Conservation (phyloP, 768 basidiomycete genomes). For the Suillus discolor region DNA sequence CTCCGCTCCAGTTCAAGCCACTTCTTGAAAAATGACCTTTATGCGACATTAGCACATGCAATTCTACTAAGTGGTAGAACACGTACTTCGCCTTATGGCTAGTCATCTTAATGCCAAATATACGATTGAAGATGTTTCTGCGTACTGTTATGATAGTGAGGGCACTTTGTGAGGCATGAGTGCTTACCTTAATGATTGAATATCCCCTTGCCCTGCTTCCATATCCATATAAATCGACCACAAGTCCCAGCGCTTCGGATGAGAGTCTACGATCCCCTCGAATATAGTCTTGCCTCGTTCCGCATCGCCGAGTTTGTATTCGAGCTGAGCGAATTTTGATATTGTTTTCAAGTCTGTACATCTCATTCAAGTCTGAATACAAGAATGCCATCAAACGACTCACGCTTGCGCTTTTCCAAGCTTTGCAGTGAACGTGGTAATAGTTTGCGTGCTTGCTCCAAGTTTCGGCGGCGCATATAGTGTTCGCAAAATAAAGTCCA, state of each 20-base stretch:
- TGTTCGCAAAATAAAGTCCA: constrained; percentile 91
- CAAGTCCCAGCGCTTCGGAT: constrained; percentile 92
- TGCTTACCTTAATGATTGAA: constrained; percentile 73
- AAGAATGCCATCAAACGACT: constrained; percentile 32
- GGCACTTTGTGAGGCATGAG: not conserved
- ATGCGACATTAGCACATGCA: constrained; percentile 17
- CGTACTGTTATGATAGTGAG: constrained; percentile 3
- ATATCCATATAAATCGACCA: constrained; percentile 98
- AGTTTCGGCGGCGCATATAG: constrained; percentile 69
- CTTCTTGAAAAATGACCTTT: constrained; percentile 94
- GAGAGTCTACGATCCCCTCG: constrained; percentile 94
- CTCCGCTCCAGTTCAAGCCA: constrained; percentile 89
- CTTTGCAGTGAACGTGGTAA: constrained; percentile 88
- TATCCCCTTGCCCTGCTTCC: constrained; percentile 80
- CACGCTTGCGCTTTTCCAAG: constrained; percentile 92
- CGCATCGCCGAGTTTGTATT: constrained; percentile 92
- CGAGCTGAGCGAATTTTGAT: constrained; percentile 91
- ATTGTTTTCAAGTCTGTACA: constrained; percentile 89
- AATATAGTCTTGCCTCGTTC: constrained; percentile 96
- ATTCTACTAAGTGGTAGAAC: not conserved
- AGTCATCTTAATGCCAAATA: constrained; percentile 84
- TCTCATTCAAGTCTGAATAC: constrained; percentile 6
- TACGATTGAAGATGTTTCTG: constrained; percentile 87
- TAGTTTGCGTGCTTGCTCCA: constrained; percentile 83
- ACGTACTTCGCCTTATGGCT: constrained; percentile 94